Percentiles rank a stretch among this genome's conserved stretches.
Evolutionary conservation across 768 basidiomycete species (phyloP).

Genomic region (Cystobasidiopsis lactophilus): DNA sequence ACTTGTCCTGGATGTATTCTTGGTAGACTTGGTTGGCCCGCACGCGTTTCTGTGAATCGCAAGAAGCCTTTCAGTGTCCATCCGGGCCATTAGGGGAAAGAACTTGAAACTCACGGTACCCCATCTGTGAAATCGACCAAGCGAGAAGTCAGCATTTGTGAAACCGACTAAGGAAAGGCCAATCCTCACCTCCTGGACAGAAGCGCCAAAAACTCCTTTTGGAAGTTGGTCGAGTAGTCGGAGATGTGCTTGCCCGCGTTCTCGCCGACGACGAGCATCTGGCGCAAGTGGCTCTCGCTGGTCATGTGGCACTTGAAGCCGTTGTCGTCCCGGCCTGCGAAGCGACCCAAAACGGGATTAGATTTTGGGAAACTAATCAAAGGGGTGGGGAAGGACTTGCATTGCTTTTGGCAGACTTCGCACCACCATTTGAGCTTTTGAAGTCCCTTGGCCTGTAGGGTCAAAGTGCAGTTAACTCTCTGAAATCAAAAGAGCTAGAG

Average conservation of each 20-base stretch:
- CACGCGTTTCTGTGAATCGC: constrained; percentile 73
- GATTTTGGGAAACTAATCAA: not conserved
- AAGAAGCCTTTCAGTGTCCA: too few species aligned
- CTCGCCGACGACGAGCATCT: constrained; percentile 94
- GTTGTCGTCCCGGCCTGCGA: constrained; percentile 76
- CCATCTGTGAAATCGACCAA: constrained; percentile 34
- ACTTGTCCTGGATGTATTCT: constrained; percentile 85
- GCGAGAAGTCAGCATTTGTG: constrained; percentile 1
- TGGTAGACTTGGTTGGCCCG: constrained; percentile 89
- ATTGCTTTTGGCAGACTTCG: constrained; percentile 97
- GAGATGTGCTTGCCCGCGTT: constrained; percentile 76
- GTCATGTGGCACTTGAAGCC: constrained; percentile 79
- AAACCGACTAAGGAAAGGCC: not conserved
- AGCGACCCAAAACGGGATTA: not conserved
- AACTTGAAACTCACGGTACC: too few species aligned
- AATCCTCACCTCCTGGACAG: constrained; percentile 54
- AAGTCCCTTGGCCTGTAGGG: constrained; percentile 57
- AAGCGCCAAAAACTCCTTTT: constrained; percentile 73
- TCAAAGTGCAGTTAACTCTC: too few species aligned
- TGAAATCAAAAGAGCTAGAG: too few species aligned
- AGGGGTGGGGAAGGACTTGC: too few species aligned
- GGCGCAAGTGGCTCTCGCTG: constrained; percentile 65
- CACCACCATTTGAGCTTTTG: constrained; percentile 96
- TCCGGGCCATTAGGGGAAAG: too few species aligned
- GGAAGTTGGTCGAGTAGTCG: constrained; percentile 70